Percentiles rank a stretch among this genome's conserved stretches.
phyloP scores from a whole-genome alignment of 495 filamentous ascomycete species.

The Tuber melanosporum region DNA sequence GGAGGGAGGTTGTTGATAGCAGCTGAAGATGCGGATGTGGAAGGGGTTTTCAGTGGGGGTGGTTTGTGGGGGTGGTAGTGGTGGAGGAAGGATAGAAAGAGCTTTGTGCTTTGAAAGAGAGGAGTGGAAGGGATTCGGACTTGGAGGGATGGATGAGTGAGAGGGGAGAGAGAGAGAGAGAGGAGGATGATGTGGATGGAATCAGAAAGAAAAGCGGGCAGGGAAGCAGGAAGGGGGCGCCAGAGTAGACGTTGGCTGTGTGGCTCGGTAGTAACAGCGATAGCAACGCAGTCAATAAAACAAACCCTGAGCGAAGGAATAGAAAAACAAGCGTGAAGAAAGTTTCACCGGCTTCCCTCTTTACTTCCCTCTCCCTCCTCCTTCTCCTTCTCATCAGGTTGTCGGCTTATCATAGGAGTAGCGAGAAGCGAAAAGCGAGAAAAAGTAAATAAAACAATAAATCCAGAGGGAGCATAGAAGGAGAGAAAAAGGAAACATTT shows the following conservation, averaged over 20 bases:
- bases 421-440: neutral
- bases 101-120: constrained; percentile 20
- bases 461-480: neutral
- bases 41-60: constrained; percentile 39
- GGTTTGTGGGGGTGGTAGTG: constrained; percentile 9
- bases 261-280: constrained; percentile 37
- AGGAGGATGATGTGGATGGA: constrained; percentile 35
- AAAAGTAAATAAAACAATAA: neutral
- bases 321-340: neutral
- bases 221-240: constrained; percentile 18
- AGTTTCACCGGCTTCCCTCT: neutral
- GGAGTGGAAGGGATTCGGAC: constrained; percentile 24
- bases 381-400: neutral
- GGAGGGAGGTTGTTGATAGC: constrained; percentile 25
- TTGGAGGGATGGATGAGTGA: constrained; percentile 31
- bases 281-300: constrained; percentile 11
- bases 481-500: neutral
- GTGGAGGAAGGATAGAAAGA: constrained; percentile 19
- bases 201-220: constrained; percentile 37
- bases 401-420: neutral
- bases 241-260: constrained; percentile 31
- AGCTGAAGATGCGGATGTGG: constrained; percentile 38
- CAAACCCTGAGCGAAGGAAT: neutral
- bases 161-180: constrained; percentile 22
- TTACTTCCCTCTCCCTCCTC: neutral